Evolutionary conservation across 129 eudicot genomes (phyloP), one percentile per base, ranked within the genome.

Genomic region (Flaveria brownii): DNA sequence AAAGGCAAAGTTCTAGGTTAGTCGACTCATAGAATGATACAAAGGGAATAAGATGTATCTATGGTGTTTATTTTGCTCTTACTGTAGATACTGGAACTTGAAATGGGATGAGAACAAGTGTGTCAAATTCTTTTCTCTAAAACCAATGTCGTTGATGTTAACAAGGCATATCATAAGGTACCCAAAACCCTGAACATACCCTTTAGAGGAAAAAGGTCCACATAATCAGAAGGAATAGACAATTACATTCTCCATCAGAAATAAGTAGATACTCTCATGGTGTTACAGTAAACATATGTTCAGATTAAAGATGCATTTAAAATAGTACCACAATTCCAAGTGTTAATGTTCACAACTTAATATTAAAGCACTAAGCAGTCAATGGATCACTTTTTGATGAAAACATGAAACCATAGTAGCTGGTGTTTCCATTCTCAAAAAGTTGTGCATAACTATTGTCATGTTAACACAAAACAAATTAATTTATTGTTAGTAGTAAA

Each of bases 11-110:
- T 56, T 7, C 23, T 64, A 12, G 68, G 43, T 28, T 62, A 55
- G 61, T n/a, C 25, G 15, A 64, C 69, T 63, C 20, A 62, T 12
- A 62, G 68, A 62, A 64, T 16, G 70, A 64, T 65, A 47, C 68
- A 25, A 61, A 13, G 49, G 49, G 14, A 3, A 65, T 0, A 36
- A 7, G 20, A 16, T 15, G 18, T 64, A 64, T 2, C 25, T 64
- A 4, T 36, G 2, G 47, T 64, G 25, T 64, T 36, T 64, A 33
- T 13, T 28, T 61, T 4, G n/a, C 42, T 28, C 68, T 61, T 25
- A 61, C 15, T 23, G 39, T 22, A 3, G 9, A 25, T 60, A 10
- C n/a, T 11, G 69, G 33, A 63, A 63, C 69, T 9, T 36, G 12
- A 63, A 63, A 60, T 15, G 26, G 13, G 4, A 36, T 63, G 69